Percentiles rank a stretch among this genome's conserved stretches.
These are phyloP conservation scores for Nothophytophthora sp. DNA, from an alignment of 352 stramenopile genomes.

Conservation along the genomic window DNA sequence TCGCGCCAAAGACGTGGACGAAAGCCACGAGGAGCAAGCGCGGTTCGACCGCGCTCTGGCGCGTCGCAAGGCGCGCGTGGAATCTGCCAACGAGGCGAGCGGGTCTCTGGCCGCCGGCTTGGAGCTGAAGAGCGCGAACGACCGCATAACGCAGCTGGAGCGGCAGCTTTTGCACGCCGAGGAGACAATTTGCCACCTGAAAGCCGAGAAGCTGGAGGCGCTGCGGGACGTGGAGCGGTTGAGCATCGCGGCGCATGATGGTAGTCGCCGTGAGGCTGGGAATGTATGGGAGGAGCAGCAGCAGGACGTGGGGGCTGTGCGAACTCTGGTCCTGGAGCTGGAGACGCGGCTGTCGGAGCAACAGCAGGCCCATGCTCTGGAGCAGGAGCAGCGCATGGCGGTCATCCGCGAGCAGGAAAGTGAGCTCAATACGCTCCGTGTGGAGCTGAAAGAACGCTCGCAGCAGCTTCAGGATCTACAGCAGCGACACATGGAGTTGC, in stretches of 20 bases:
- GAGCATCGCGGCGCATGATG: conserved; percentile 9
- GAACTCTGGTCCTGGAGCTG: conserved; percentile 38
- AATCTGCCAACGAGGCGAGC: neutral
- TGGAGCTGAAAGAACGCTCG: conserved; percentile 23
- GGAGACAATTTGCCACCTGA: conserved; percentile 75
- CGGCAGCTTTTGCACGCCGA: conserved; percentile 63
- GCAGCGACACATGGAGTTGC: conserved; percentile 32
- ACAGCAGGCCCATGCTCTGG: conserved; percentile 31
- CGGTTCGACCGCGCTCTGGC: conserved; percentile 18
- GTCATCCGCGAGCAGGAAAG: conserved; percentile 67
- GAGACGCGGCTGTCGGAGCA: conserved; percentile 37
- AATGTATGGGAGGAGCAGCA: conserved; percentile 2
- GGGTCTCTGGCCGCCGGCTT: conserved; percentile 5
- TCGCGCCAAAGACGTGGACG: conserved; percentile 6
- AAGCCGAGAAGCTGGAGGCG: conserved; percentile 66
- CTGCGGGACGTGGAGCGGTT: conserved; percentile 61
- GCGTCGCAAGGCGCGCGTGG: conserved; percentile 21
- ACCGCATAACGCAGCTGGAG: conserved; percentile 50
- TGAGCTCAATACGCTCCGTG: conserved; percentile 44
- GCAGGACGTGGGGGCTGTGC: conserved; percentile 10
- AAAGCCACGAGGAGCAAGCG: conserved; percentile 1
- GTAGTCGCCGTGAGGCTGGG: neutral
- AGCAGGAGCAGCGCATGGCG: conserved; percentile 55
- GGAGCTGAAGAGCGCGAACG: conserved; percentile 60
- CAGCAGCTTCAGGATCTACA: conserved; percentile 28